These are phyloP conservation scores for Aegilops speltoides DNA, from an alignment of 176 grass and related monocot genomes.

Conservation along the genomic window DNA sequence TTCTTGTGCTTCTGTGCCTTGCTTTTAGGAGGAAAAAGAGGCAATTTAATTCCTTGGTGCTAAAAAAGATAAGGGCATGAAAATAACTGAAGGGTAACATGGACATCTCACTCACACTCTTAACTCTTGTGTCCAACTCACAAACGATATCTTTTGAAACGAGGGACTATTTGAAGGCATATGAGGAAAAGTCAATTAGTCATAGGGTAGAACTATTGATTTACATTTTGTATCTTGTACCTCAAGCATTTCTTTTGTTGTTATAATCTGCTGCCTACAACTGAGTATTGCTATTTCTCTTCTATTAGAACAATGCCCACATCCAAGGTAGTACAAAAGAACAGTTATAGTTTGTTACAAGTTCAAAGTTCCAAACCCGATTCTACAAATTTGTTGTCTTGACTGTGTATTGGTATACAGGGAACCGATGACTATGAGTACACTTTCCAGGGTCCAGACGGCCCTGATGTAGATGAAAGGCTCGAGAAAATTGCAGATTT, in stretches of 20 bases:
- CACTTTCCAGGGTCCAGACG: constrained; percentile 45
- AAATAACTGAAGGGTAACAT: not conserved
- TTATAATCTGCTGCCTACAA: constrained; percentile 3
- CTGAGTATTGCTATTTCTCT: not conserved
- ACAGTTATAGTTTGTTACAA: constrained; percentile 10
- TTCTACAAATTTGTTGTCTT: not conserved
- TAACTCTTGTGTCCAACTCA: not conserved
- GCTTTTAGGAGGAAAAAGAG: not conserved
- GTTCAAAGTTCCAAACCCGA: not conserved
- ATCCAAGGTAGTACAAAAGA: not conserved
- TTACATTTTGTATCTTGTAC: constrained; percentile 11
- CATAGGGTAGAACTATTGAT: not conserved
- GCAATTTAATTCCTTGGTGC: not conserved
- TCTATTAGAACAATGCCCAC: not conserved
- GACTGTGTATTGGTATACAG: constrained; percentile 37
- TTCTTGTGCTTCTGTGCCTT: not conserved
- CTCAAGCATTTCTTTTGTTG: not conserved
- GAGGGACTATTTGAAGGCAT: not conserved
- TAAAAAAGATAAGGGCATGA: not conserved
- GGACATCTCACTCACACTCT: not conserved
- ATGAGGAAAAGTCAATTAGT: not conserved
- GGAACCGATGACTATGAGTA: constrained; percentile 56
- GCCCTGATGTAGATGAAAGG: constrained; percentile 52
- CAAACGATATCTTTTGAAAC: not conserved
- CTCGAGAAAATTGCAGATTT: constrained; percentile 71